Evolutionary conservation across 2,329 filamentous ascomycete species (phyloP), one percentile per base, ranked within the genome.

Genomic region (Fusarium devonianum): DNA sequence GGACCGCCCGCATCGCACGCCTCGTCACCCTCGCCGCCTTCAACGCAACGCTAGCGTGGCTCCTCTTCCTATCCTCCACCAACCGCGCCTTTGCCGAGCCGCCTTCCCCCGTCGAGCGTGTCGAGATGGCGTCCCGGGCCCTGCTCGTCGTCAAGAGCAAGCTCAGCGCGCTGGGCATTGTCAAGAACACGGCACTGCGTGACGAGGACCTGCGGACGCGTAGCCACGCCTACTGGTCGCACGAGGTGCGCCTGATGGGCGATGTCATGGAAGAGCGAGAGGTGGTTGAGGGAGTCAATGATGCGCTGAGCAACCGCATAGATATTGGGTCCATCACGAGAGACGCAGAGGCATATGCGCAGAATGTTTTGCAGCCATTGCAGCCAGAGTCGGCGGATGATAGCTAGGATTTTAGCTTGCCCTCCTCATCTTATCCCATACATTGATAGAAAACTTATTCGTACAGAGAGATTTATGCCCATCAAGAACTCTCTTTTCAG

Each of bases 241-340:
- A 87, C 33, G 90, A 97, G 74, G 87, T 84, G 6, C 76, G 81
- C 40, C 70, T 90, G 21, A 90, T 89, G 81, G 76, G 81, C 25
- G 84, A 88, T 64, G 84, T 89, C 17, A 88, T 95, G 81, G 88
- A 92, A 75, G 88, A 93, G 56, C 79, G 84, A 53, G 87, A 89
- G 54, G 89, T 92, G 7, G 74, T 90, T 25, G 85, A 87, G 63
- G 83, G 87, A 41, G 81, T 91, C 53, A 86, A 88, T 50, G 81
- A 85, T 67, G 88, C 85, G 9, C 70, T 92, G 58, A 75, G 76
- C 64, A 82, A 80, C 55, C 79, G 85, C 43, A 80, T 90, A 50
- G 80, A 90, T 66, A 81, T 91, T 16, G 71, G 73, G 28, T 74
- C 71, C 19, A 80, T 92, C 32, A 77, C 80, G 36, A 76, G 73